Base-by-base conservation (phyloP, 2,329 filamentous ascomycete species). In the Thelonectria blattea region DNA sequence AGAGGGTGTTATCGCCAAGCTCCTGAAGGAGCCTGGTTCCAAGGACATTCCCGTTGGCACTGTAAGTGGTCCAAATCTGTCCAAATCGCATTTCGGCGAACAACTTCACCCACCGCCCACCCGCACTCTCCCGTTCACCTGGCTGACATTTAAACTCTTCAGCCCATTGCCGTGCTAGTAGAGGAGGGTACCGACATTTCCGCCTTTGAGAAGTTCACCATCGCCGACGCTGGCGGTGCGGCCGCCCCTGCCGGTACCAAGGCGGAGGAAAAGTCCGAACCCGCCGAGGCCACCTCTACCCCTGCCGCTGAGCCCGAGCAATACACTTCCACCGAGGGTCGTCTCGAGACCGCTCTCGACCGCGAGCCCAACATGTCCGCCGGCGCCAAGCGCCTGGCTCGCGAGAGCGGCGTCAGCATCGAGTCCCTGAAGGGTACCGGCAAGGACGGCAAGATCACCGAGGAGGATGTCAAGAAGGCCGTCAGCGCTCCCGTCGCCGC, bases 151-250 rank as follows among this genome's bases (percentile, higher is more conserved):
- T 55, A 58, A 45, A 41, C 46, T 59, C 32, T 50, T 56, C 71
- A 99, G 95, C 95, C 96, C 67, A 99, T 99, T 74, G 96, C 94
- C 65, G 87, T 99, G 66, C 85, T 98, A 75, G 90, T 98, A 67
- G 94, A 97, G 74, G 94, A 98, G 74, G 93, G 91, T 61, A 86
- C 85, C 77, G 94, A 99, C 75, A 83, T 97, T 67, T 84, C 89
- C 52, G 90, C 93, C 52, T 99, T 99, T 78, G 92, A 93, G 74
- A 87, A 87, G 65, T 99, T 97, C 83, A 89, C 88, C 67, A 78
- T 95, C 63, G 88, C 92, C 70, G 95, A 99, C 80, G 95, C 95
- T 69, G 95, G 94, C 72, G 94, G 93, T 74, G 90, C 93, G 68
- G 80, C 69, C 52, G 50, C 83, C 60, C 73, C 91, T 64, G 78